Evolutionary conservation across 2,329 filamentous ascomycete genomes (phyloP).

Genomic region (Sphaerostilbella broomeana): DNA sequence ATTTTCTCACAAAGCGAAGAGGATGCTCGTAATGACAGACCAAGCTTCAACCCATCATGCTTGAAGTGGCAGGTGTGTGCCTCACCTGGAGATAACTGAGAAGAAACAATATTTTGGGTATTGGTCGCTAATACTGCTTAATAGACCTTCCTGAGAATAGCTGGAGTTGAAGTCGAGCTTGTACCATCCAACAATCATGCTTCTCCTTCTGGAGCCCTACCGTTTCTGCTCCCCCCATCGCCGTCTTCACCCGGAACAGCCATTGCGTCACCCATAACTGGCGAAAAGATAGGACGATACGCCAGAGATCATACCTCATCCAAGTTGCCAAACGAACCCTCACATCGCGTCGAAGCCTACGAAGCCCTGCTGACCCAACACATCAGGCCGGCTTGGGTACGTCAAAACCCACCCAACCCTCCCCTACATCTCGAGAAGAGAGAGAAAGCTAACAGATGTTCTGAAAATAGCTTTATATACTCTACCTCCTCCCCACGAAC

Average conservation of each 20-base stretch:
- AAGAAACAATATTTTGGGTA: too few species aligned
- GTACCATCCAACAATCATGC: slow-evolving; percentile 84
- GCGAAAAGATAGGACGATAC: slow-evolving; percentile 61
- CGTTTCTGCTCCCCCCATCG: slow-evolving; percentile 65
- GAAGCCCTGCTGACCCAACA: slow-evolving; percentile 66
- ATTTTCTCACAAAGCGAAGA: slow-evolving; percentile 66
- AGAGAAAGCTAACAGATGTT: too few species aligned
- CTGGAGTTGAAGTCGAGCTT: slow-evolving; percentile 58
- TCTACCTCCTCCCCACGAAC: slow-evolving; percentile 71
- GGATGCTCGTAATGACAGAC: slow-evolving; percentile 35
- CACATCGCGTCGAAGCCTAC: slow-evolving; percentile 65
- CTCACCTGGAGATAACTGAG: background rate
- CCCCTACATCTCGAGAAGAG: too few species aligned
- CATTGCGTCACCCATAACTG: slow-evolving; percentile 40
- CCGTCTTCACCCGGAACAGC: slow-evolving; percentile 15
- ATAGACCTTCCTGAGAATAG: slow-evolving; percentile 77
- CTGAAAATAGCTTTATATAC: slow-evolving; percentile 59
- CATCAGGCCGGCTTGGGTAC: slow-evolving; percentile 80
- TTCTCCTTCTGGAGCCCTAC: slow-evolving; percentile 79
- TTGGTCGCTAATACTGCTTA: slow-evolving; percentile 1
- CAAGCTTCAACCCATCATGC: slow-evolving; percentile 88
- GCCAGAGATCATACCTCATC: slow-evolving; percentile 40
- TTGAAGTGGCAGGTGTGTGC: slow-evolving; percentile 82
- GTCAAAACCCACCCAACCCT: too few species aligned
- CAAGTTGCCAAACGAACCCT: slow-evolving; percentile 41